These are phyloP conservation scores for Curvularia verruculosa DNA, from an alignment of 2,329 filamentous ascomycete species.

Conservation along the genomic window DNA sequence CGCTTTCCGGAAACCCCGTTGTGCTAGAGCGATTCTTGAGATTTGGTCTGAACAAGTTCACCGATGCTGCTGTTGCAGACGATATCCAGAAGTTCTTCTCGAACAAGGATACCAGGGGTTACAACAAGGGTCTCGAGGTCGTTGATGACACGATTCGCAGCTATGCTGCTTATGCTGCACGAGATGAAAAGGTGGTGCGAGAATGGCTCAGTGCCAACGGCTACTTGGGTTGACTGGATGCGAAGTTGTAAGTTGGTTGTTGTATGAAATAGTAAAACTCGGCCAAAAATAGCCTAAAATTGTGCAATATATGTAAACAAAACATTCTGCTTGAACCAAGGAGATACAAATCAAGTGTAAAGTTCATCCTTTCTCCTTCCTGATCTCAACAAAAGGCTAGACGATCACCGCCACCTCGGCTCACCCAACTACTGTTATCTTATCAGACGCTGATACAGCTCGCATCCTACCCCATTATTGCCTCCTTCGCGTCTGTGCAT, in stretches of 20 bases:
- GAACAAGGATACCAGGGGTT: slow-evolving; percentile 82
- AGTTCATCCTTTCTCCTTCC: not conserved
- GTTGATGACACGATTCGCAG: slow-evolving; percentile 85
- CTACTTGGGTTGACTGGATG: slow-evolving; percentile 52
- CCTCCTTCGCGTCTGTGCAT: slow-evolving; percentile 8
- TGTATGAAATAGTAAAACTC: not conserved
- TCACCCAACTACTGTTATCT: slow-evolving; percentile 6
- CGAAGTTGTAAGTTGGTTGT: not conserved
- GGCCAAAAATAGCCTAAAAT: too few species aligned
- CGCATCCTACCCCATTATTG: slow-evolving; percentile 8
- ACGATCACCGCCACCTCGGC: not conserved
- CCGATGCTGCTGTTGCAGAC: slow-evolving; percentile 69
- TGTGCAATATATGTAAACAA: not conserved
- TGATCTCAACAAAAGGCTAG: not conserved
- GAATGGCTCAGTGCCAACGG: slow-evolving; percentile 76
- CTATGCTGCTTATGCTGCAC: slow-evolving; percentile 78
- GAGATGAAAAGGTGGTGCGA: slow-evolving; percentile 74
- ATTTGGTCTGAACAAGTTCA: slow-evolving; percentile 77
- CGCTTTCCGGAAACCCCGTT: slow-evolving; percentile 80
- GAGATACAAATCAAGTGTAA: not conserved
- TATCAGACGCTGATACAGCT: slow-evolving; percentile 5
- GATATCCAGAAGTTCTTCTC: slow-evolving; percentile 88
- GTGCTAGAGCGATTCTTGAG: slow-evolving; percentile 89
- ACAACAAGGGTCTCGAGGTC: slow-evolving; percentile 83
- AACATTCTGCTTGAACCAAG: not conserved